Base-by-base conservation (phyloP, 176 grass and related monocot genomes). In the Otatea glauca region DNA sequence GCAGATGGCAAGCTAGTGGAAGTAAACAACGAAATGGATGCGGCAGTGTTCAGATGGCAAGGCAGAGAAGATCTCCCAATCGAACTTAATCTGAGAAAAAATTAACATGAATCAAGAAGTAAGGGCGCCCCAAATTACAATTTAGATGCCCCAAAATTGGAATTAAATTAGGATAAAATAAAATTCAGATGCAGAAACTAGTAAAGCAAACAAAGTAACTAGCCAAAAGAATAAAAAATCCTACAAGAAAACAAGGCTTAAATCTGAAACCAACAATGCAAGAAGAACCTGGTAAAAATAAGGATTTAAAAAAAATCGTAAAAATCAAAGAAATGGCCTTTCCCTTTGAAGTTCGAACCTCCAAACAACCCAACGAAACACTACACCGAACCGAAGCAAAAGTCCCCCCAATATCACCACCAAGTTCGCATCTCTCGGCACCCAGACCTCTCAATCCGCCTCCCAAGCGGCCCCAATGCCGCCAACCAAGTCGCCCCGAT, bases 241-340 rank as follows among this genome's bases (percentile, higher is more conserved):
- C 37, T 83, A 67, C 5, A 61, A 51, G 15, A 42, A 51, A 56
- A 8, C 47, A 58, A 51, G 39, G 48, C 23, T 79, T 87, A 20
- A 78, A 83, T 90, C 60, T 83, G 50, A 79, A 79, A 61, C 49
- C 5, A 83, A 60, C 43, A 62, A 79, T 67, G 68, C 62, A 73
- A 51, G 74, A 34, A 86, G 66, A 71, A 74, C 39, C 48, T 34
- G 0, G 55, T 27, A 35, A 72, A 27, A 41, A 51, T 29, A 14
- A 68, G 69, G 68, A 35, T 63, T 16, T 3, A 21, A 38, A 45
- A 65, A 67, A 70, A 82, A 18, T 41, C 12, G 38, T 3, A 27
- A 42, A 34, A 53, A 29, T 1, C 60, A 27, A 42, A 72, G 59
- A 60, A 78, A 78, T 18, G 49, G 0, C 21, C 25, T 62, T 60